A percentile compares a stretch with the other conserved stretches of the same genome.
These are phyloP conservation scores for Leptographium lundbergii DNA, from an alignment of 2,329 filamentous ascomycete species.

Conservation along the genomic window DNA sequence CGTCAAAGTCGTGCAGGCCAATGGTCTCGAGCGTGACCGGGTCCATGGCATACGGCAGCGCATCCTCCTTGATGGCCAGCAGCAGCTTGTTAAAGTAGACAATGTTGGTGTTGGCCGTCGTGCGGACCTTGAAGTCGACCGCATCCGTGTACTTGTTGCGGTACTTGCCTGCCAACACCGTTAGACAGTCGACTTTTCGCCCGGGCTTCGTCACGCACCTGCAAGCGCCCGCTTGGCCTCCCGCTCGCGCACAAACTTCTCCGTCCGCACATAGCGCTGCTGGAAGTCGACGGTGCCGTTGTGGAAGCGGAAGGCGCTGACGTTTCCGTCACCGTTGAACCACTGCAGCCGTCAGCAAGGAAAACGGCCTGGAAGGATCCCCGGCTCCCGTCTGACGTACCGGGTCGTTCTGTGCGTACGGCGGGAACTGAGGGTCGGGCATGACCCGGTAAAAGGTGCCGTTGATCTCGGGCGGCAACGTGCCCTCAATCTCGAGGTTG, in stretches of 20 bases:
- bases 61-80: neutral
- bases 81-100: neutral
- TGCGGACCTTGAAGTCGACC: slow-evolving; percentile 1
- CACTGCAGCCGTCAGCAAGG: neutral
- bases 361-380: neutral
- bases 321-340: neutral
- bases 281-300: neutral
- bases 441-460: neutral
- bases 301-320: neutral
- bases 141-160: neutral
- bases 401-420: neutral
- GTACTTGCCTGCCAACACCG: neutral
- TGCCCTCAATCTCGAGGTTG: neutral
- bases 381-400: neutral
- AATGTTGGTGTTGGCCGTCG: neutral
- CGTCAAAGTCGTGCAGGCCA: neutral
- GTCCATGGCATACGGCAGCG: neutral
- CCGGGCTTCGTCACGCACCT: neutral
- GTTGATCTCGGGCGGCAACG: neutral
- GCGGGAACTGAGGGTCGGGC: neutral
- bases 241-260: neutral
- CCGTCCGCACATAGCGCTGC: neutral
- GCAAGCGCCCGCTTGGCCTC: neutral
- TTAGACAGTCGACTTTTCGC: no score
- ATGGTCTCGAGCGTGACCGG: neutral